These are phyloP conservation scores for Candolleomyces efflorescens DNA, from an alignment of 768 basidiomycete genomes.

Conservation along the genomic window DNA sequence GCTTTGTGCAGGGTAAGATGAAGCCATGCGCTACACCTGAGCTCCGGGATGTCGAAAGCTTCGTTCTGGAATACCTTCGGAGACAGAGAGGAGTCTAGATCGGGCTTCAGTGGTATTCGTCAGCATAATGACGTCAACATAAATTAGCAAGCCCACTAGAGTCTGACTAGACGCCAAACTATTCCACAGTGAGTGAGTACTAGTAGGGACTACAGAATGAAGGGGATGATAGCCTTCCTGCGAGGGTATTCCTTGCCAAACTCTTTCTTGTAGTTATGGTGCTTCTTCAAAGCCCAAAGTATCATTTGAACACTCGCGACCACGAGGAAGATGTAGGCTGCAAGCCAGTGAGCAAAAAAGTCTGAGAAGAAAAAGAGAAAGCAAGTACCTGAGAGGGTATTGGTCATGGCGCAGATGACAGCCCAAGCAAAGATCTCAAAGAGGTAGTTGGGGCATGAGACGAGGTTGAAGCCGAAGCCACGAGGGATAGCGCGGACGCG, in stretches of 20 bases:
- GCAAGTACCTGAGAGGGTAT: constrained; percentile 66
- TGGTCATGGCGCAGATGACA: constrained; percentile 70
- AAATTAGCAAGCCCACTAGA: background rate
- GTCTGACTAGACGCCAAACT: background rate
- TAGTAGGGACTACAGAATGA: constrained; percentile 43
- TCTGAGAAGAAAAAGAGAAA: background rate
- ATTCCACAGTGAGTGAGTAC: background rate
- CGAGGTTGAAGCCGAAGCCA: constrained; percentile 89
- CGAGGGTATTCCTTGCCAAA: constrained; percentile 84
- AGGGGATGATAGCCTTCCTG: constrained; percentile 75
- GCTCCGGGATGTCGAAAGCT: background rate
- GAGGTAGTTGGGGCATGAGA: constrained; percentile 92
- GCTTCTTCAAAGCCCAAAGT: constrained; percentile 90
- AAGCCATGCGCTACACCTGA: background rate
- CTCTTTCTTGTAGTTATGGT: constrained; percentile 85
- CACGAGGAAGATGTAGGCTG: constrained; percentile 63
- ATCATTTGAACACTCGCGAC: constrained; percentile 68
- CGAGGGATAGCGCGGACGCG: constrained; percentile 79
- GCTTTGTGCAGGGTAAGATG: background rate
- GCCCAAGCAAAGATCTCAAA: constrained; percentile 84
- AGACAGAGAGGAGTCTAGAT: no score
- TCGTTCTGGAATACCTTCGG: no score
- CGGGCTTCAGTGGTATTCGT: background rate
- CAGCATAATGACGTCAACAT: background rate
- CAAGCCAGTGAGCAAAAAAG: background rate